Evolutionary conservation across 192 early-diverging fungal genomes (phyloP).

Genomic region (Funneliformis mosseae): DNA sequence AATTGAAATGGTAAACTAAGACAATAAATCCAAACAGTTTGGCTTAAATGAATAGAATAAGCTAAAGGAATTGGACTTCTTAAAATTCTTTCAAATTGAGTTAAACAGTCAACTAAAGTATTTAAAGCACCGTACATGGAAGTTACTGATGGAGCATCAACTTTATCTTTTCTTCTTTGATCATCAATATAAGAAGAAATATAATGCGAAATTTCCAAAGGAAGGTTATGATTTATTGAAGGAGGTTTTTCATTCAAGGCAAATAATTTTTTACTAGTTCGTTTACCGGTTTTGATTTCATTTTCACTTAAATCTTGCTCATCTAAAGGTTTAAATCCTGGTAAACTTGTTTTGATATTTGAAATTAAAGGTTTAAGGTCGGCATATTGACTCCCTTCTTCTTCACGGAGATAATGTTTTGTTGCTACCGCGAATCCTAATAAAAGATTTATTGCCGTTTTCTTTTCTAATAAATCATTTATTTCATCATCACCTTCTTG

Average conservation of each 20-base stretch:
- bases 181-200: slow-evolving; percentile 56
- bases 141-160: slow-evolving; percentile 51
- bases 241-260: slow-evolving; percentile 29
- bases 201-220: slow-evolving; percentile 62
- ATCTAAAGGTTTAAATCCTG: slow-evolving; percentile 17
- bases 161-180: slow-evolving; percentile 39
- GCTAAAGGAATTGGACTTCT: slow-evolving; percentile 87
- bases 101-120: slow-evolving; percentile 59
- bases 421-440: slow-evolving; percentile 77
- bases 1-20: slow-evolving; percentile 83
- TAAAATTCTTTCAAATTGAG: slow-evolving; percentile 81
- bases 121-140: slow-evolving; percentile 55
- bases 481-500: slow-evolving; percentile 48
- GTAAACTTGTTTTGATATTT: slow-evolving; percentile 53
- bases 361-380: slow-evolving; percentile 71
- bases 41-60: slow-evolving; percentile 86
- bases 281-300: slow-evolving; percentile 1
- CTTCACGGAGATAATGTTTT: slow-evolving; percentile 84
- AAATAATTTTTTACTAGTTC: slow-evolving; percentile 13
- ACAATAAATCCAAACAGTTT: slow-evolving; percentile 76
- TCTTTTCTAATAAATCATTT: slow-evolving; percentile 66
- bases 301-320: background rate
- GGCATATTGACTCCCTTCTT: slow-evolving; percentile 66
- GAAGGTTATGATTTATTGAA: slow-evolving; percentile 49
- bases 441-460: slow-evolving; percentile 71